These are phyloP conservation scores for Chytriomyces hyalinus DNA, from an alignment of 192 early-diverging fungal genomes.

Conservation along the genomic window DNA sequence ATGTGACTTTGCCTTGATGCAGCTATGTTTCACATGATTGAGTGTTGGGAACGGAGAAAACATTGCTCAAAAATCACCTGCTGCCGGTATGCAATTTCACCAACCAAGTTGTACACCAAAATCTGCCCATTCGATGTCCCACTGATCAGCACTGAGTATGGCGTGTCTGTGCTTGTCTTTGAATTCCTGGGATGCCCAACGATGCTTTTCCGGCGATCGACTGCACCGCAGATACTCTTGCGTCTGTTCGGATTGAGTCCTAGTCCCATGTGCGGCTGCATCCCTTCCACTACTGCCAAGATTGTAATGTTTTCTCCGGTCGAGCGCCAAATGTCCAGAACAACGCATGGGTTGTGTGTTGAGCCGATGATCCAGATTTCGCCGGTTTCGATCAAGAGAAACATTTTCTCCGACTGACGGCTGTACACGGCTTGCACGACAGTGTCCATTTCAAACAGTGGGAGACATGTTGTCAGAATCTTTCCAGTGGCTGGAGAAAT, in stretches of 20 bases:
- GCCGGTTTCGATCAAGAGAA: slow-evolving; percentile 51
- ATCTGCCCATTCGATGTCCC: slow-evolving; percentile 61
- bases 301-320: slow-evolving; percentile 46
- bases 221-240: neutral
- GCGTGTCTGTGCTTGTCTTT: neutral
- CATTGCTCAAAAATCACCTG: slow-evolving; percentile 36
- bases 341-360: slow-evolving; percentile 52
- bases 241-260: too few species aligned
- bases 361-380: slow-evolving; percentile 58
- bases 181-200: neutral
- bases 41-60: slow-evolving; percentile 2
- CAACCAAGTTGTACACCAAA: slow-evolving; percentile 50
- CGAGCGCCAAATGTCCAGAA: slow-evolving; percentile 56
- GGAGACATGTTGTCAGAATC: slow-evolving; percentile 54
- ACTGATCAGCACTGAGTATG: slow-evolving; percentile 38
- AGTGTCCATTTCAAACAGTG: slow-evolving; percentile 56
- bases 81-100: slow-evolving; percentile 50
- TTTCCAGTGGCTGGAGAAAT: slow-evolving; percentile 51
- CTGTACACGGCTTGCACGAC: slow-evolving; percentile 46
- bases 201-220: neutral
- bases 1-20: slow-evolving; percentile 50
- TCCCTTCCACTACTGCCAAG: slow-evolving; percentile 47
- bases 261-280: neutral
- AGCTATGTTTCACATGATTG: slow-evolving; percentile 30
- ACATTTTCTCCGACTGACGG: slow-evolving; percentile 48